Conservation (phyloP, 495 filamentous ascomycete genomes). For the Penicillium robsamsonii region DNA sequence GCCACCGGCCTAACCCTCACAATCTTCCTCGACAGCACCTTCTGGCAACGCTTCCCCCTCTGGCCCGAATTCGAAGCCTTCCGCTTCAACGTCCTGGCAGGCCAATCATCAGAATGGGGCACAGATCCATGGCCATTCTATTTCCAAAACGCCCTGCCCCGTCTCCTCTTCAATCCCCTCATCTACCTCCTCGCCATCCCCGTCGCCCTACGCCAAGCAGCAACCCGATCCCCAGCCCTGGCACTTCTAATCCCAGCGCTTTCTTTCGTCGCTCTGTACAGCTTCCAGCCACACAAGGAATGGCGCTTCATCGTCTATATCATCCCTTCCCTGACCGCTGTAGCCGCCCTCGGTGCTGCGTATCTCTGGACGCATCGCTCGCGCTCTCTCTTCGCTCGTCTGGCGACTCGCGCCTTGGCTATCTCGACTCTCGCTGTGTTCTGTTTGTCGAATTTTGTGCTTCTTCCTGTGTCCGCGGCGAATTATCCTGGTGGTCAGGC, state of each 20-base stretch:
- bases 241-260: conserved; percentile 64
- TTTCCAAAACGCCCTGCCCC: conserved; percentile 76
- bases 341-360: conserved; percentile 68
- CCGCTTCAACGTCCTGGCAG: conserved; percentile 78
- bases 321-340: conserved; percentile 75
- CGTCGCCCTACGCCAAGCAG: conserved; percentile 54
- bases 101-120: conserved; percentile 79
- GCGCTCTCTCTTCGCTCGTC: conserved; percentile 47
- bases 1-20: conserved; percentile 59
- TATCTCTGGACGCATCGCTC: conserved; percentile 68
- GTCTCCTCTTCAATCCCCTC: conserved; percentile 78
- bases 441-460: conserved; percentile 57
- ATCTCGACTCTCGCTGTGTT: conserved; percentile 61
- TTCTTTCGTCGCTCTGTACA: conserved; percentile 76
- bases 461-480: conserved; percentile 66
- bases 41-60: conserved; percentile 76
- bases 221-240: conserved; percentile 44
- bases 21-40: conserved; percentile 64
- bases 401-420: conserved; percentile 53
- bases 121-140: conserved; percentile 83
- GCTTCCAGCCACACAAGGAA: conserved; percentile 89
- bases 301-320: conserved; percentile 92
- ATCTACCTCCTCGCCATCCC: conserved; percentile 63
- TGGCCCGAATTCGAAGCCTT: conserved; percentile 94
- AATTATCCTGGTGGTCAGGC: conserved; percentile 90